phyloP scores from a whole-genome alignment of 208 protist genomes.

The Crithidia bombi region DNA sequence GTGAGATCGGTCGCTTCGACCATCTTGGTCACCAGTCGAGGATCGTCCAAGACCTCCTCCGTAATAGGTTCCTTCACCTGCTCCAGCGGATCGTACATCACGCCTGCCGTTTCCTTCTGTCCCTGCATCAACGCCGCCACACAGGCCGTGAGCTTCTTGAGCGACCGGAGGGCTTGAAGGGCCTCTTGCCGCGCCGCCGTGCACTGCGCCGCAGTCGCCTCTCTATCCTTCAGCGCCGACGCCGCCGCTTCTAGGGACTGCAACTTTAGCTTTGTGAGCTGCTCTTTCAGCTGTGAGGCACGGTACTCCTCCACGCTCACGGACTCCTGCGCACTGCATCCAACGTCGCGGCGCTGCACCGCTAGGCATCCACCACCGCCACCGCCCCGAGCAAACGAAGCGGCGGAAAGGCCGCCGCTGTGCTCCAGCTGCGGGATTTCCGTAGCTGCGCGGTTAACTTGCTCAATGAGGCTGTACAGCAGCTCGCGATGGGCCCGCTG shows the following conservation, averaged over 20 bases:
- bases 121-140: slow-evolving; percentile 19
- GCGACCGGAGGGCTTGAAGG: slow-evolving; percentile 38
- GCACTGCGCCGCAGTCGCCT: slow-evolving; percentile 1
- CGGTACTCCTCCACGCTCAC: slow-evolving; percentile 55
- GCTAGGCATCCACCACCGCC: background rate
- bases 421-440: slow-evolving; percentile 37
- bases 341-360: slow-evolving; percentile 34
- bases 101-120: slow-evolving; percentile 3
- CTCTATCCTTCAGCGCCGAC: slow-evolving; percentile 26
- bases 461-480: slow-evolving; percentile 50
- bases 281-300: slow-evolving; percentile 53
- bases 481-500: slow-evolving; percentile 60
- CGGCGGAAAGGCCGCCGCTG: background rate
- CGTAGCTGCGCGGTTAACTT: slow-evolving; percentile 37
- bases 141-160: slow-evolving; percentile 38
- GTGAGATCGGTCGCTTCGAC: slow-evolving; percentile 51
- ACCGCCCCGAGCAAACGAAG: slow-evolving; percentile 1
- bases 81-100: slow-evolving; percentile 35
- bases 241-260: slow-evolving; percentile 33
- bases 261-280: slow-evolving; percentile 39
- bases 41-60: slow-evolving; percentile 44
- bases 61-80: slow-evolving; percentile 25
- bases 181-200: slow-evolving; percentile 33
- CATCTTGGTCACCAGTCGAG: slow-evolving; percentile 53
- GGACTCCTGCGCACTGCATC: slow-evolving; percentile 35